Percentiles rank a stretch among this genome's conserved stretches.
Conservation (phyloP, 2,329 filamentous ascomycete species). For the Alternaria postmessia region DNA sequence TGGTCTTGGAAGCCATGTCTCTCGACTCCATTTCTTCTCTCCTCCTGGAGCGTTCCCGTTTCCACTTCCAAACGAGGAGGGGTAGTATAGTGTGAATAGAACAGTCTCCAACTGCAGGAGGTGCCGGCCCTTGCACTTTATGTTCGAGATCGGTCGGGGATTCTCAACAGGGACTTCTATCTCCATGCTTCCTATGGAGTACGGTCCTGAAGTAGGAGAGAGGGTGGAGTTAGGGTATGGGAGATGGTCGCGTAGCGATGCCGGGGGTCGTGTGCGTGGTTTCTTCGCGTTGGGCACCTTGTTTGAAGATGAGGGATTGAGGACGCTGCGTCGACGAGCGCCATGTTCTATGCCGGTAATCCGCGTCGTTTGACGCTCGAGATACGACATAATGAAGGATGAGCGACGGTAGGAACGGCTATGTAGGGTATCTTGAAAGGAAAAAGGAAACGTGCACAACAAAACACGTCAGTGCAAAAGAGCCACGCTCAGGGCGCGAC, state of each 20-base stretch:
- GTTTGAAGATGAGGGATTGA: conserved; percentile 28
- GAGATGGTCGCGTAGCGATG: conserved; percentile 58
- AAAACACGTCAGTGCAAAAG: neutral
- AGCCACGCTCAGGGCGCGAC: conserved; percentile 2
- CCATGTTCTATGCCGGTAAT: conserved; percentile 35
- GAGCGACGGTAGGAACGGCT: neutral
- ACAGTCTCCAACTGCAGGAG: conserved; percentile 66
- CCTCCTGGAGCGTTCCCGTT: conserved; percentile 51
- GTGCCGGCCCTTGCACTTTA: conserved; percentile 58
- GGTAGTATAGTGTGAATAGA: conserved; percentile 72
- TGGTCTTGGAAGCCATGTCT: conserved; percentile 70
- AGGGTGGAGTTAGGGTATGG: conserved; percentile 56
- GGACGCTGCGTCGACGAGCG: conserved; percentile 28
- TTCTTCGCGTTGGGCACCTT: conserved; percentile 55
- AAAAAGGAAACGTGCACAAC: conserved; percentile 7
- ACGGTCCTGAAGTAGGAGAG: conserved; percentile 62
- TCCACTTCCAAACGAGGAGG: conserved; percentile 58
- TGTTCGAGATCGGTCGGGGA: conserved; percentile 60
- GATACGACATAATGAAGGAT: conserved; percentile 32
- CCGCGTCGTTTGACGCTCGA: conserved; percentile 39
- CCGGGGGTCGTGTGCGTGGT: conserved; percentile 58
- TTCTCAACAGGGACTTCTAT: conserved; percentile 61
- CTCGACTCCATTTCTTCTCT: conserved; percentile 58
- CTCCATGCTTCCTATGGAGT: conserved; percentile 60
- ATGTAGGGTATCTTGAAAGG: conserved; percentile 7